Base-by-base conservation (phyloP, 352 stramenopile genomes). In the Pythium scleroteichum region DNA sequence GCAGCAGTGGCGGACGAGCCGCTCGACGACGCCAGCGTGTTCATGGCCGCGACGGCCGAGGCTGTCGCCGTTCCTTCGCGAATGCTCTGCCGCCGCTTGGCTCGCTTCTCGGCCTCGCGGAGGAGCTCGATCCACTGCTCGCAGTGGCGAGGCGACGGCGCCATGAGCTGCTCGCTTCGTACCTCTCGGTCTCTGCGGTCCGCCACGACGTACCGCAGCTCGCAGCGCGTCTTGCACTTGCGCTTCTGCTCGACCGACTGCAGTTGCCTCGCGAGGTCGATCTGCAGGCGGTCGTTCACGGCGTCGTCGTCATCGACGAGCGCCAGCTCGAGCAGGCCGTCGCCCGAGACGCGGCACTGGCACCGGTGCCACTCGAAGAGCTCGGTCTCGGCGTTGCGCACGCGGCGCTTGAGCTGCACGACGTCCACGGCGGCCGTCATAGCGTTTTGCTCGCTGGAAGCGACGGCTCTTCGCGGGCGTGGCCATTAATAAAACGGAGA, bases 281-380 rank as follows among this genome's bases (percentile, higher is more conserved):
- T 74, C 4, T 41, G 63, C 17, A 87, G 39, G 7, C 56, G 52
- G 23, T 48, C 62, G 13, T 76, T 57, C 19, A 62, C 46, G 1
- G 50, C 59, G 14, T 82, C 68, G n/a, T 70, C 63, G 16, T 62
- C 56, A 20, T 59, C 41, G 5, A 55, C 58, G 48, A 79, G 68
- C 38, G 62, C 62, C 20, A 90, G 44, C 29, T 82, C 50, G 39
- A 87, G 51, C 5, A 56, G 67, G 2, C 64, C 58, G 7, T 79
- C 66, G 22, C 54, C 52, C 4, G 67, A 73, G 52, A 88, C 27
- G n/a, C 67, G 53, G 50, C 82, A 90, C 14, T 44, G 60, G 44
- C 78, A 90, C 42, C 68, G 72, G 4, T 69, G 68, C 79, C 82
- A 90, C 62, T 92, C 82, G 58, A 90, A 79, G 44, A 92, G 59